Conservation (phyloP, 2,329 filamentous ascomycete species). For the Emericellopsis cladophorae region DNA sequence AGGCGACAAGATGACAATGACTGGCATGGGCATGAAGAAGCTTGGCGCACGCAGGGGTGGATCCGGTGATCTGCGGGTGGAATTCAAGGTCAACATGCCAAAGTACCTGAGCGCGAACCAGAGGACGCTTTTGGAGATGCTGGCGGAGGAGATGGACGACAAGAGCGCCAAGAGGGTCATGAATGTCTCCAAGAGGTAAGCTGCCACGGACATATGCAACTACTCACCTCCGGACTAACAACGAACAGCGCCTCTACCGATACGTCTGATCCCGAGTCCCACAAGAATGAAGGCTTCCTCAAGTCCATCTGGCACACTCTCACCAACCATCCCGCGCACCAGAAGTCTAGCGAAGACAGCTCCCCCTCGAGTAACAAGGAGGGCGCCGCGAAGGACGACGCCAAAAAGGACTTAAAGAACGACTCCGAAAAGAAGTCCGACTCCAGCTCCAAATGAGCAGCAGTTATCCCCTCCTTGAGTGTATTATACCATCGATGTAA, state of each 20-base stretch:
- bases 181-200: slow-evolving; percentile 47
- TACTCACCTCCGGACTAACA: too few relatives aligned
- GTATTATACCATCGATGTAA: slow-evolving; percentile 9
- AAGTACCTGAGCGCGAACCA: slow-evolving; percentile 90
- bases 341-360: slow-evolving; percentile 18
- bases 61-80: slow-evolving; percentile 76
- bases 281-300: slow-evolving; percentile 79
- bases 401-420: slow-evolving; percentile 12
- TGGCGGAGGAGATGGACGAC: slow-evolving; percentile 92
- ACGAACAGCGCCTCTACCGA: slow-evolving; percentile 3
- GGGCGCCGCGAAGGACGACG: slow-evolving; percentile 9
- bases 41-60: slow-evolving; percentile 54
- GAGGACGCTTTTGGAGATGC: slow-evolving; percentile 84
- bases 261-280: slow-evolving; percentile 27
- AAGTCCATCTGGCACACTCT: slow-evolving; percentile 90
- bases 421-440: slow-evolving; percentile 14
- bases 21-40: slow-evolving; percentile 89
- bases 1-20: slow-evolving; percentile 79
- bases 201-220: slow-evolving; percentile 2
- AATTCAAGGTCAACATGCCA: slow-evolving; percentile 91
- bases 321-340: slow-evolving; percentile 58
- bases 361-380: slow-evolving; percentile 11
- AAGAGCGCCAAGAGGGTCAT: slow-evolving; percentile 86
- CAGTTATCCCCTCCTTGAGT: background rate
- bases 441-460: slow-evolving; percentile 13